A percentile compares a stretch with the other conserved stretches of the same genome.
phyloP scores from a whole-genome alignment of 257 asterid species.

The Eustoma russellianum region DNA sequence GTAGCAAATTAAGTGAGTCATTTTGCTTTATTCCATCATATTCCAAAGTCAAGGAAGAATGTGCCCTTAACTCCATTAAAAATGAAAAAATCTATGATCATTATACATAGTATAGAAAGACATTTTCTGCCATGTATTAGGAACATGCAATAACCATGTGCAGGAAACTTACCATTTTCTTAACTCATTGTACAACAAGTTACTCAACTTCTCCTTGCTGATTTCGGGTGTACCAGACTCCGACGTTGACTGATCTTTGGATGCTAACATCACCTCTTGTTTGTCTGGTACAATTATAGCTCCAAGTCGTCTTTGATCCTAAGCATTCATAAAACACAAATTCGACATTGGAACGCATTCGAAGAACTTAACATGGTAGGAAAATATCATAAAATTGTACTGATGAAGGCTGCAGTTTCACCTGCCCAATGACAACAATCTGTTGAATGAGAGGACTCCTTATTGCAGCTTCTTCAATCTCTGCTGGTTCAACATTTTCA shows the following conservation, averaged over 20 bases:
- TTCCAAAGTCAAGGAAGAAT: too few relatives aligned
- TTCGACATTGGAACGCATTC: not conserved
- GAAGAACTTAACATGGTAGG: too few relatives aligned
- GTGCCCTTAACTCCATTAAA: too few relatives aligned
- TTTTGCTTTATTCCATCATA: too few relatives aligned
- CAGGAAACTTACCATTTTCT: constrained; percentile 48
- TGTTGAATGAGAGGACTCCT: constrained; percentile 81
- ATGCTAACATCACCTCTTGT: constrained; percentile 55
- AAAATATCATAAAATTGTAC: not conserved
- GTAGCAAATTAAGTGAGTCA: too few relatives aligned
- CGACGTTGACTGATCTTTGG: constrained; percentile 31
- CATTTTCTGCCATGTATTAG: constrained; percentile 3
- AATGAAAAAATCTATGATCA: too few relatives aligned
- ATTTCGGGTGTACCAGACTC: constrained; percentile 51
- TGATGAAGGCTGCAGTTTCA: constrained; percentile 9
- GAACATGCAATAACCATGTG: not conserved
- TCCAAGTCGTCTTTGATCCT: constrained; percentile 93
- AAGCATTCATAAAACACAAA: constrained; percentile 8
- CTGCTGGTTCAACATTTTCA: constrained; percentile 93
- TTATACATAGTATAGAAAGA: not conserved
- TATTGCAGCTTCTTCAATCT: constrained; percentile 83
- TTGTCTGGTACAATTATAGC: constrained; percentile 79
- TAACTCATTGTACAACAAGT: constrained; percentile 53
- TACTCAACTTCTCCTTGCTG: constrained; percentile 43
- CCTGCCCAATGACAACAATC: constrained; percentile 90